Base-by-base conservation (phyloP, 75 land plant genomes). In the Chamaecyparis obtusa region DNA sequence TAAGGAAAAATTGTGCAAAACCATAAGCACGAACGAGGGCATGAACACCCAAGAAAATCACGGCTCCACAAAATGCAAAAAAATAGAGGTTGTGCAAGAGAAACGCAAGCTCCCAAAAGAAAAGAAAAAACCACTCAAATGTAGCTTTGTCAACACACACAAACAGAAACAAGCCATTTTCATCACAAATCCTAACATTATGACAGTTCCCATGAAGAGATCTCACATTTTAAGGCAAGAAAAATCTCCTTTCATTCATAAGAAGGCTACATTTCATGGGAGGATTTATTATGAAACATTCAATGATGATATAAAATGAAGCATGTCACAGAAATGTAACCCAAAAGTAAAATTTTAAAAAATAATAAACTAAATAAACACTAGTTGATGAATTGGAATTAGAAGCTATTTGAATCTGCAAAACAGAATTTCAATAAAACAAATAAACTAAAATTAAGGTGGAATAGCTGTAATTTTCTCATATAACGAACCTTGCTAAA, bases 401-500 rank as follows among this genome's bases (percentile, higher is more conserved):
- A 21, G 24, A 57, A 19, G 64, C 4, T 57, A 19, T 57, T 24
- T 48, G 8, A 48, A 48, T 48, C 49, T 48, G 1, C 49, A 48
- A 48, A 7, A 48, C 49, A 48, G 49, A 48, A 9, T 48, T 48
- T 48, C 49, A 7, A 48, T 8, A 48, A 48, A 48, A 8, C 49
- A 48, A 9, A 48, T 48, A 8, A 48, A 7, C 49, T 48, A 9
- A 48, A 48, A 7, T n/a, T n/a, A 67, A 71, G 11, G 2, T 71
- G 30, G 32, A 80, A 39, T 80, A 80, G 75, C 75, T 84, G 85
- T 14, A 84, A 27, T 41, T 24, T 35, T 84, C 36, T 32, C 56
- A 84, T 48, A 83, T 49, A 32, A 84, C 88, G 86, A 79, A 92
- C 93, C 88, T 92, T 80, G 79, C 36, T n/a, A 60, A 90, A 92